phyloP scores from a whole-genome alignment of 768 basidiomycete species.

The Lactarius hatsudake region DNA sequence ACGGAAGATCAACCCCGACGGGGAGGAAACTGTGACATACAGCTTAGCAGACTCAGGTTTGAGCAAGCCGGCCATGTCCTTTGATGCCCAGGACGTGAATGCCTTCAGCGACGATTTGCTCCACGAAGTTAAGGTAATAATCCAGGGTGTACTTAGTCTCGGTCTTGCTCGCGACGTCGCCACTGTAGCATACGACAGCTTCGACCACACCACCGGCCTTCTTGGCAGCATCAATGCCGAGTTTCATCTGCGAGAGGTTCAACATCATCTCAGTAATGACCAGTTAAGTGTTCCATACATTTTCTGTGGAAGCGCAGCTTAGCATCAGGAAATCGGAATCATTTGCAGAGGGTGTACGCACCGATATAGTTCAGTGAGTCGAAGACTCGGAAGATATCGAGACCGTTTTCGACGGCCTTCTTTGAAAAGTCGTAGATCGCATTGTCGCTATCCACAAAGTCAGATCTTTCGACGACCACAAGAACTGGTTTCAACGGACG shows the following conservation, averaged over 20 bases:
- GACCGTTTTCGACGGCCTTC: slow-evolving; percentile 98
- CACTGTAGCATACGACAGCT: slow-evolving; percentile 97
- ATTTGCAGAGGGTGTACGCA: slow-evolving; percentile 36
- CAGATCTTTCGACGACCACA: not conserved
- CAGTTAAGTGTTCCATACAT: slow-evolving; percentile 46
- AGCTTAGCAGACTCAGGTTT: slow-evolving; percentile 92
- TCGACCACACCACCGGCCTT: slow-evolving; percentile 98
- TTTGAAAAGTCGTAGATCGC: slow-evolving; percentile 99
- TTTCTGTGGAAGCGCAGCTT: slow-evolving; percentile 46
- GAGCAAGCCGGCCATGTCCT: slow-evolving; percentile 97
- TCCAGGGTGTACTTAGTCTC: slow-evolving; percentile 96
- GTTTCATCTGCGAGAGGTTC: slow-evolving; percentile 65
- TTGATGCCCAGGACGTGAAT: slow-evolving; percentile 98
- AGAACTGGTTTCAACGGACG: slow-evolving; percentile 72
- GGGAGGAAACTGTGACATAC: slow-evolving; percentile 45
- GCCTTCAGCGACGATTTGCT: slow-evolving; percentile 89
- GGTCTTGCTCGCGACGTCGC: slow-evolving; percentile 91
- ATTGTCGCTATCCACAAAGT: slow-evolving; percentile 65
- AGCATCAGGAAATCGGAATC: slow-evolving; percentile 6
- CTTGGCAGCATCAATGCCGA: slow-evolving; percentile 99
- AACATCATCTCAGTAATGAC: not conserved
- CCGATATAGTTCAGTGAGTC: slow-evolving; percentile 99
- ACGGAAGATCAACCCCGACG: slow-evolving; percentile 4
- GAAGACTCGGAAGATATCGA: slow-evolving; percentile 99
- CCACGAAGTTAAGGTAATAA: slow-evolving; percentile 96